phyloP scores from a whole-genome alignment of 2,329 filamentous ascomycete species.

The Arthroderma sp. region DNA sequence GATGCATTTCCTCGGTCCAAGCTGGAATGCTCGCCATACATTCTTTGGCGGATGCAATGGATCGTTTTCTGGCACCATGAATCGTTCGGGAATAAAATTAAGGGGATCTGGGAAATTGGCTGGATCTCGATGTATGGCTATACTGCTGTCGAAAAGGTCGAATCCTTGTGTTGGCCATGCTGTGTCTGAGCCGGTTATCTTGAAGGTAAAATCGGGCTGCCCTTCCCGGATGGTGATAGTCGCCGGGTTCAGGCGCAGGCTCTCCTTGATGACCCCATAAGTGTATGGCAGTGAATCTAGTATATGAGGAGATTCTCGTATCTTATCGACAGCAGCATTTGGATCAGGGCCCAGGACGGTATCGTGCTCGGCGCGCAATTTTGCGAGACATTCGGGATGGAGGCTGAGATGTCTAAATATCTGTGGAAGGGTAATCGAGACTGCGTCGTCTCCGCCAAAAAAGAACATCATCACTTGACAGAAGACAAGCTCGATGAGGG shows the following conservation, averaged over 20 bases:
- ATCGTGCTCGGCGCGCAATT: conserved; percentile 41
- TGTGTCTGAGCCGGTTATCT: neutral
- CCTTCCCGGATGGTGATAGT: conserved; percentile 9
- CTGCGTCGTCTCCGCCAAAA: conserved; percentile 28
- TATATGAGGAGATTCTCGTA: conserved; percentile 29
- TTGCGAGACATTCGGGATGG: conserved; percentile 24
- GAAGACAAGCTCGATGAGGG: neutral
- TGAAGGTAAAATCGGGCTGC: neutral
- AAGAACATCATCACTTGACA: conserved; percentile 23
- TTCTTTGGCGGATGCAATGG: conserved; percentile 19
- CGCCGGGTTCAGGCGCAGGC: conserved; percentile 42
- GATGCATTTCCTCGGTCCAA: conserved; percentile 38
- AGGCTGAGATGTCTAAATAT: conserved; percentile 17
- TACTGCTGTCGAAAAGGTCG: neutral
- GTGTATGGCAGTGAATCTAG: conserved; percentile 43
- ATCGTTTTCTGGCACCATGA: conserved; percentile 18
- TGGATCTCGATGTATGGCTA: conserved; percentile 6
- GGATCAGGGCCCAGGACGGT: conserved; percentile 38
- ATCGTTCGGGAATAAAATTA: conserved; percentile 29
- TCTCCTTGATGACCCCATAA: conserved; percentile 43
- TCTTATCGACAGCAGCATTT: conserved; percentile 22
- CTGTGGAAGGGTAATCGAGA: conserved; percentile 22
- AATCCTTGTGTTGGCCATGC: neutral
- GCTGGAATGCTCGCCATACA: conserved; percentile 41
- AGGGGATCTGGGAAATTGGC: conserved; percentile 3